Evolutionary conservation across 208 protist species (phyloP).

Genomic region (Willaertia magna): DNA sequence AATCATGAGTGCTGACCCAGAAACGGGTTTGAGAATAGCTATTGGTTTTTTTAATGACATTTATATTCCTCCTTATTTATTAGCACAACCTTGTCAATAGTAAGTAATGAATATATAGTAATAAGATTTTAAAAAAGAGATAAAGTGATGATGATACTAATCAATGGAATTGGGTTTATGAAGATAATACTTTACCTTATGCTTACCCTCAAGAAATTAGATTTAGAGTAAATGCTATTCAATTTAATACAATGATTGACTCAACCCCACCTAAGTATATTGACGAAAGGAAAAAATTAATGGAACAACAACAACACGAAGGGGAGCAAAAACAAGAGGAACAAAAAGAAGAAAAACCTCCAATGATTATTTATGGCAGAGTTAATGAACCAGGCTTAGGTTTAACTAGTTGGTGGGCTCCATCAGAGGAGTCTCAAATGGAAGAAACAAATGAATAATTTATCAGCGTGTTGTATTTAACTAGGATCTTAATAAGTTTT

Average conservation of each 20-base stretch:
- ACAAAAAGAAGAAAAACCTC: background rate
- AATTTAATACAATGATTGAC: background rate
- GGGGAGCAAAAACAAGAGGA: background rate
- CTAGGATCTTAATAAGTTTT: no score
- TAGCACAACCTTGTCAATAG: background rate
- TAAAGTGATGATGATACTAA: background rate
- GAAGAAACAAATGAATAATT: background rate
- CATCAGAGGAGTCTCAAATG: background rate
- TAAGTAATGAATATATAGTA: no score
- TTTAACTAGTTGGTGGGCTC: background rate
- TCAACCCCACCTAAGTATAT: background rate
- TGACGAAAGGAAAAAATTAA: background rate
- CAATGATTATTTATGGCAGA: background rate
- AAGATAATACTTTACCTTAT: background rate
- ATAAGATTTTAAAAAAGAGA: background rate
- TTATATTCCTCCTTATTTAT: slow-evolving; percentile 14
- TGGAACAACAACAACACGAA: background rate
- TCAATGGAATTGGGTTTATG: background rate
- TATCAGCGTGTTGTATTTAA: no score
- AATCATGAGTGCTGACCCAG: background rate
- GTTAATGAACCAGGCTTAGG: background rate
- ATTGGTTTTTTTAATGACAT: slow-evolving; percentile 20
- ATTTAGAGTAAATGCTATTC: background rate
- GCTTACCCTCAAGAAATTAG: background rate
- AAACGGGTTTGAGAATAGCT: slow-evolving; percentile 3